These are phyloP conservation scores for Xerocomellus intermedius DNA, from an alignment of 768 basidiomycete genomes.

Conservation along the genomic window DNA sequence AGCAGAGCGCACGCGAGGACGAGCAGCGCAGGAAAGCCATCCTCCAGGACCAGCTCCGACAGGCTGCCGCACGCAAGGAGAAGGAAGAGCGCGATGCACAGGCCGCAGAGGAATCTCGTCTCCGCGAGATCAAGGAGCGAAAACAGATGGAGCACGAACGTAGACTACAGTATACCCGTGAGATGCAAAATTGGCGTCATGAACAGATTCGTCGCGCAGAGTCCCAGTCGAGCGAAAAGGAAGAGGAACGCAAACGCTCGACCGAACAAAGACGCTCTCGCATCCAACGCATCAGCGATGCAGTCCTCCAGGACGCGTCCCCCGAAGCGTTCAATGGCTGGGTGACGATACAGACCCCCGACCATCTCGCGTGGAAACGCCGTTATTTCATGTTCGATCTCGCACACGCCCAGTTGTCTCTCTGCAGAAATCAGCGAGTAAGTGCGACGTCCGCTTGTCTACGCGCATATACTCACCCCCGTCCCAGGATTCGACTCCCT, in stretches of 20 bases:
- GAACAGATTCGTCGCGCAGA: conserved; percentile 47
- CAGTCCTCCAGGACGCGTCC: conserved; percentile 41
- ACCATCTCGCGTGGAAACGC: conserved; percentile 58
- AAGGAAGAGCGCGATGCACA: conserved; percentile 39
- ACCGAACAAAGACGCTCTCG: conserved; percentile 40
- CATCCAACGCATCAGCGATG: conserved; percentile 45
- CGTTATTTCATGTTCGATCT: conserved; percentile 58
- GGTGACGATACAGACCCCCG: conserved; percentile 58
- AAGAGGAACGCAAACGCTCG: conserved; percentile 41
- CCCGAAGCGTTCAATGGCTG: conserved; percentile 49
- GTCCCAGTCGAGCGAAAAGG: conserved; percentile 44
- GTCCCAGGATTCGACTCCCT: conserved; percentile 28
- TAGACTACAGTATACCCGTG: conserved; percentile 48
- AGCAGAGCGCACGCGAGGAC: conserved; percentile 39
- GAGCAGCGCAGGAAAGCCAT: conserved; percentile 39
- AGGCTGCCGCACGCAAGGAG: conserved; percentile 34
- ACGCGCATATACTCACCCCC: conserved; percentile 1
- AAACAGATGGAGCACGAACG: conserved; percentile 47
- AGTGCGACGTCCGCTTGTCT: background rate
- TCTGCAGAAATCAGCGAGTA: conserved; percentile 56
- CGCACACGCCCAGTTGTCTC: conserved; percentile 40
- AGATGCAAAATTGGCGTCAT: conserved; percentile 51
- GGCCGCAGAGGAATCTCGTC: conserved; percentile 47
- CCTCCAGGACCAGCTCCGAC: conserved; percentile 44
- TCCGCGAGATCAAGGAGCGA: conserved; percentile 45